Base-by-base conservation (phyloP, 2,329 filamentous ascomycete genomes). In the Akanthomyces muscarius region DNA sequence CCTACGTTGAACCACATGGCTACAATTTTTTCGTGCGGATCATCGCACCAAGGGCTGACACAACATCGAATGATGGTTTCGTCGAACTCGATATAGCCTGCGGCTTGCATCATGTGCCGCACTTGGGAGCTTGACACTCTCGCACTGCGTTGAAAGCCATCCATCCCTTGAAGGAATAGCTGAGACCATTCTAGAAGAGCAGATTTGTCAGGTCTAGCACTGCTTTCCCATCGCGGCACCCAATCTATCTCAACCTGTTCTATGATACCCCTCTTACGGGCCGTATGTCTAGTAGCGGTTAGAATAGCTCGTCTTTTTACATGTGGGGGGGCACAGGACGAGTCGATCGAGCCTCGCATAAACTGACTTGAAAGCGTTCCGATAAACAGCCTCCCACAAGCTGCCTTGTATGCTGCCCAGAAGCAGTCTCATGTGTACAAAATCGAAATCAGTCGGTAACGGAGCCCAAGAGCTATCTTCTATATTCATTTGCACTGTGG, bases 201-300 rank as follows among this genome's bases (percentile, higher is more conserved):
- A 11, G 88, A 86, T 42, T 85, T 77, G 4, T 75, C 67, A 11
- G 84, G 80, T 18, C 90, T 76, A 1, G 85, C 85, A 42, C 83
- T 81, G 68, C 90, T 86, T 67, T 92, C 88, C 70, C 86, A 89
- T 59, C 86, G 86, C 21, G 92, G 91, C 55, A 84, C 80, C 75
- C 90, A 90, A 74, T 98, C 92, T 61, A 98, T 89, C 73, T 98
- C 94, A 55, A 96, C 85, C 68, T 96, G 92, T 75, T 98, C 92
- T 62, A 97, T 82, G 72, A 82, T 84, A 60, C 93, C 94, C 47
- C 79, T 82, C 1, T 88, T 88, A 1, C 92, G 91, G 68, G 86
- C 87, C 30, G 97, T 81, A 71, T 96, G 90, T 60, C 89, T 92
- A 67, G 21, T n/a, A 30, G 30, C n/a, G 28, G 33, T 66, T 23